Evolutionary conservation across 164 flowering plant species (phyloP), one percentile per base, ranked within the genome.

Genomic region (Taxillus chinensis): DNA sequence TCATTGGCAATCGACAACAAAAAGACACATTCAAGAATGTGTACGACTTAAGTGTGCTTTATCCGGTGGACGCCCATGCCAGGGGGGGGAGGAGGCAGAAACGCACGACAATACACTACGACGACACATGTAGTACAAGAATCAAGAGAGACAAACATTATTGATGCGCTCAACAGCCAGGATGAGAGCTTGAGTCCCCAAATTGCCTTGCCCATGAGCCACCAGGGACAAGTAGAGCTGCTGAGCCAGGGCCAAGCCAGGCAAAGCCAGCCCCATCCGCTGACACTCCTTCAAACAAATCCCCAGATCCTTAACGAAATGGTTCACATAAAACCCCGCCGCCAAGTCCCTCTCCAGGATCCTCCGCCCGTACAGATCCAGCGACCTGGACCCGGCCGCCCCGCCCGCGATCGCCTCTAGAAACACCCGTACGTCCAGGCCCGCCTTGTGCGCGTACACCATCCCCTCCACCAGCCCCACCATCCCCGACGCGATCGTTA

Each of bases 221-320:
- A 85, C 73, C 8, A 92, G 79, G 4, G 97, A 88, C 55, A 90
- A 41, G 67, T 90, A 90, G 43, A 92, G 83, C 79, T 92, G 98
- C 61, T 92, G 98, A 49, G 98, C 96, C 46, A 90, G 68, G 6
- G 90, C 97, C 72, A 88, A 62, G 2, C 98, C 98, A 37, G 98
- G 98, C 59, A 92, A 68, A 53, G 89, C 83, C 48, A 92, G 59
- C 7, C 89, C 89, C 95, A 90, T 84, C 16, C 72, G 78, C 74
- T 90, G 78, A 61, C 98, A 86, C 72, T 92, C 98, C 71, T 69
- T 84, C 75, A 90, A 74, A 68, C 96, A 88, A 64, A 92, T 92
- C 57, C 96, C 98, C 64, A 92, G 79, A 75, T 90, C 97, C 84
- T 92, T 92, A 11, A 90, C 86, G 68, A 90, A 92, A 61, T 92